Conservation (phyloP, 176 grass and related monocot genomes). For the Avena atlantica region DNA sequence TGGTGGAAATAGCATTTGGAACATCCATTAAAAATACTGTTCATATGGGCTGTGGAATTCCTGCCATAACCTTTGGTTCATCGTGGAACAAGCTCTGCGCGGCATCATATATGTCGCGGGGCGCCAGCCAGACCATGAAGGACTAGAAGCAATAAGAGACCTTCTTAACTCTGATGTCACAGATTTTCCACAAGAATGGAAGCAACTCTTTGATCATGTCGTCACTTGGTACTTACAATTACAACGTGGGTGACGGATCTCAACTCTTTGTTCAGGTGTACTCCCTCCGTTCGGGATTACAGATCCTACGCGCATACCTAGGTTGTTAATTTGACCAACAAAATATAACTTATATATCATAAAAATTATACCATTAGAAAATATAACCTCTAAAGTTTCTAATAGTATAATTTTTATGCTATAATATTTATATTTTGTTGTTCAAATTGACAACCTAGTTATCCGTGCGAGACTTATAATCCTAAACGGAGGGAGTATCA, state of each 20-base stretch:
- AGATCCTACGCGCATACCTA: too few relatives aligned
- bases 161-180: constrained; percentile 25
- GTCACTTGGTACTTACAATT: neutral
- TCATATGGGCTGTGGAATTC: constrained; percentile 15
- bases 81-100: constrained; percentile 48
- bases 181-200: constrained; percentile 42
- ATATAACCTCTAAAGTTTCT: too few relatives aligned
- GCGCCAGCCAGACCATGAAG: constrained; percentile 18
- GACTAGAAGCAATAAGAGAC: constrained; percentile 35
- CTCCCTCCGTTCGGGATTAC: too few relatives aligned
- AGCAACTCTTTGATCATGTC: neutral
- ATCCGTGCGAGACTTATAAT: too few relatives aligned
- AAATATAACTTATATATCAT: too few relatives aligned
- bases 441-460: too few relatives aligned
- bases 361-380: too few relatives aligned
- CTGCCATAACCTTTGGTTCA: constrained; percentile 50
- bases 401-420: too few relatives aligned
- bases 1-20: neutral
- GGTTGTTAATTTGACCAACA: too few relatives aligned
- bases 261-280: neutral
- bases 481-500: too few relatives aligned
- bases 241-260: neutral
- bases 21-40: neutral
- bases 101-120: constrained; percentile 49
- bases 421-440: too few relatives aligned